Conservation (phyloP, 441 rosid genomes). For the Eutrema salsugineum region DNA sequence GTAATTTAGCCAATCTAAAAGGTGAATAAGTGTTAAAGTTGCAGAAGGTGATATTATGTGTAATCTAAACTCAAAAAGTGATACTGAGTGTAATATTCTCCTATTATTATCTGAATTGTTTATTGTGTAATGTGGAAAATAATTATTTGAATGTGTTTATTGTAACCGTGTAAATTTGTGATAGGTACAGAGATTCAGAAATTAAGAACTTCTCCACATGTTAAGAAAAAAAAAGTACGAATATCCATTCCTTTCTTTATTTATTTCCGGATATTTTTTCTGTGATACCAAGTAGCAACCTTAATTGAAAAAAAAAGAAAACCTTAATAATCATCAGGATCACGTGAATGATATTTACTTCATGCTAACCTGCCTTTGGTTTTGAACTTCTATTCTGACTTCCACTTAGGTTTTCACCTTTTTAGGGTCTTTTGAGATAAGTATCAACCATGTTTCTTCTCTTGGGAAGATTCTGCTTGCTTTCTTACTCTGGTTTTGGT, state of each 20-base stretch:
- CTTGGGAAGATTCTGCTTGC: no score
- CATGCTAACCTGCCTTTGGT: background rate
- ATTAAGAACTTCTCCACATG: constrained; percentile 7
- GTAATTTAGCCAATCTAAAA: no score
- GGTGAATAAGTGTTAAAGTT: no score
- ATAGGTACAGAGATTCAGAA: background rate
- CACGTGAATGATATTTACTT: background rate
- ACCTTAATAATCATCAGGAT: background rate
- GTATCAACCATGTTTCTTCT: no score
- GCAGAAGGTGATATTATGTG: no score
- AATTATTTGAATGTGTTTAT: background rate
- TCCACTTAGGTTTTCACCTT: no score
- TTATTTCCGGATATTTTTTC: background rate
- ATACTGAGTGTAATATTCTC: no score
- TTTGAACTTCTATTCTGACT: no score
- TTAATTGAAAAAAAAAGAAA: no score
- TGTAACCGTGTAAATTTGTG: background rate
- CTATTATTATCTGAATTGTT: background rate
- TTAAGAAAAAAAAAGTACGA: background rate
- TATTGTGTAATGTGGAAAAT: background rate
- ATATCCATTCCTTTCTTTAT: background rate
- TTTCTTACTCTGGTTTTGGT: no score
- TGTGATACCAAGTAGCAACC: background rate
- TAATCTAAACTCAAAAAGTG: no score
- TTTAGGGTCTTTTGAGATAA: no score